phyloP scores from a whole-genome alignment of 225 moss, liverwort and hornwort species.

The Asterella californica region DNA sequence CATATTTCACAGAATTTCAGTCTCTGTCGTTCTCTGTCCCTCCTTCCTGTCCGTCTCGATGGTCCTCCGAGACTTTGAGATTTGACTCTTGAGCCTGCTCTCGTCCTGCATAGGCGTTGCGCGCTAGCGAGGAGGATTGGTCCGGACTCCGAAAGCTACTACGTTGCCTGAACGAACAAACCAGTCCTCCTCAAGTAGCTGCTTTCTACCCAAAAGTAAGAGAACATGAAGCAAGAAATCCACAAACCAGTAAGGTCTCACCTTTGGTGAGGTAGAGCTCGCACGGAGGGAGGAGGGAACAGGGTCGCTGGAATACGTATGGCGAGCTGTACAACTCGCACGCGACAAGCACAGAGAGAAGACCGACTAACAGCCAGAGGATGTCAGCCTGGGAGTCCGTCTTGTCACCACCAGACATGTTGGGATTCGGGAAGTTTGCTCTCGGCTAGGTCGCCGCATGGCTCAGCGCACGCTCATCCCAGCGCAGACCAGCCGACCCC shows the following conservation, averaged over 20 bases:
- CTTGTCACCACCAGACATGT: background rate
- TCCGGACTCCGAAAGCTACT: too few relatives aligned
- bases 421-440: background rate
- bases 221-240: background rate
- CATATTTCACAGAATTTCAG: too few relatives aligned
- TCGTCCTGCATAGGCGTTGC: too few relatives aligned
- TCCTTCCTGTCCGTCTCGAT: background rate
- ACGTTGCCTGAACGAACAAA: background rate
- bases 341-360: too few relatives aligned
- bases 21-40: background rate
- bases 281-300: background rate
- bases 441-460: background rate
- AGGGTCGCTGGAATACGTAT: too few relatives aligned
- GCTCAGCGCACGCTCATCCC: background rate
- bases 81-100: too few relatives aligned
- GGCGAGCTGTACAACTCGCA: conserved; percentile 3
- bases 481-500: too few relatives aligned
- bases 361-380: background rate
- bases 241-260: background rate
- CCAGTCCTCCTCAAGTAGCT: too few relatives aligned
- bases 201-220: too few relatives aligned
- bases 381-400: background rate
- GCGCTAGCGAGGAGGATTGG: background rate
- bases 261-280: too few relatives aligned
- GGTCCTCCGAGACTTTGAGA: background rate